Base-by-base conservation (phyloP, 768 basidiomycete genomes). In the Strobilomyces echinocephalus region DNA sequence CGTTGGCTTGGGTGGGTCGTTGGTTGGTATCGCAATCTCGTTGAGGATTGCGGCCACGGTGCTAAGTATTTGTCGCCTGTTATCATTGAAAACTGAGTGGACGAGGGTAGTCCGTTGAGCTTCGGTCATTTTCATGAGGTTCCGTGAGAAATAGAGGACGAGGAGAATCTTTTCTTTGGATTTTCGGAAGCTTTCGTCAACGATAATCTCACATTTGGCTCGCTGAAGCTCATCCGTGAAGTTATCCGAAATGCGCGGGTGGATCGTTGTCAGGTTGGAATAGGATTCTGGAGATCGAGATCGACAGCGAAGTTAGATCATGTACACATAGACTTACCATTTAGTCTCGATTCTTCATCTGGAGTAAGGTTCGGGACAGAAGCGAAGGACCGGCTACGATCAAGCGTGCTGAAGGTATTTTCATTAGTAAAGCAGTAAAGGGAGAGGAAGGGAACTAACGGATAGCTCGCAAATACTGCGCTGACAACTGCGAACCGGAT, bases 391-490 rank as follows among this genome's bases (percentile, higher is more conserved):
- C 38, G 52, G 30, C 30, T 56, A 39, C 56, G 63, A 31, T 65
- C 60, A 7, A 67, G 56, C 0, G 58, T 52, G 15, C 66, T 67
- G 40, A 6, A 42, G 1, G 7, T 35, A 11, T 40, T 5, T 35
- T 30, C 11, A 16, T 60, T 14, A 56, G 43, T 4, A 14, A 8
- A 11, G 28, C 0, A 28, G 10, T 30, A 10, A 21, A 49, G 20
- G 43, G 15, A 41, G 8, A 11, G 45, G 20, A 30, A 3, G 7
- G 47, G 43, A 55, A 62, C 50, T 31, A 52, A 59, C 54, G 64
- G 56, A 49, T 72, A 59, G 20, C 52, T 36, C 26, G 59, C 60
- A 38, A 74, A 54, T 11, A 73, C 58, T 28, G 64, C 68, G 34
- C 65, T 61, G 21, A 58, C 57, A 41, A 67, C 26, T 4, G 66